phyloP scores from a whole-genome alignment of 129 eudicot genomes.

The Silybum marianum region DNA sequence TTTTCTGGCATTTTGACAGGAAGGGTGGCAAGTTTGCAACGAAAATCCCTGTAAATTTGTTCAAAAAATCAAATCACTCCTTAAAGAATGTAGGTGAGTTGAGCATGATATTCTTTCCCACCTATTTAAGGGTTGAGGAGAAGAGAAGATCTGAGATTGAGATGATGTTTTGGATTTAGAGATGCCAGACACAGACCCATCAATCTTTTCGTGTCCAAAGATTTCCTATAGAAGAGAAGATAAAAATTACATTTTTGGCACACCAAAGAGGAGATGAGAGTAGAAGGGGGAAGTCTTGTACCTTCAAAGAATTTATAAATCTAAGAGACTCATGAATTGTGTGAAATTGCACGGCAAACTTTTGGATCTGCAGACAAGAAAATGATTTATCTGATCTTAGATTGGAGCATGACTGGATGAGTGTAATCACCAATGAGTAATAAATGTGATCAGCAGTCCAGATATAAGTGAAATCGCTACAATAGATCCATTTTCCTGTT shows the following conservation, averaged over 20 bases:
- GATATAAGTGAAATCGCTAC: background rate
- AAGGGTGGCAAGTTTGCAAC: background rate
- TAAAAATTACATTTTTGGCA: conserved; percentile 14
- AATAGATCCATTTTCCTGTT: conserved; percentile 1
- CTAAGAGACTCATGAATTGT: conserved; percentile 48
- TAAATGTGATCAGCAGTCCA: background rate
- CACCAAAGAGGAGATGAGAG: conserved; percentile 6
- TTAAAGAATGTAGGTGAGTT: conserved; percentile 9
- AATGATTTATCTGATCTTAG: conserved; percentile 11
- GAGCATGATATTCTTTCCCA: conserved; percentile 21
- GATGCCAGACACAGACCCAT: conserved; percentile 35
- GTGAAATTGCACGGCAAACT: conserved; percentile 70
- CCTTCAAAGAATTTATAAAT: conserved; percentile 62
- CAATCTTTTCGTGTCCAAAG: conserved; percentile 42
- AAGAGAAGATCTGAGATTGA: conserved; percentile 55
- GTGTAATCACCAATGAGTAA: conserved; percentile 10
- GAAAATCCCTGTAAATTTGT: background rate
- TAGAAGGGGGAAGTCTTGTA: conserved; percentile 19
- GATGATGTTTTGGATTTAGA: conserved; percentile 49
- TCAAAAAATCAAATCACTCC: background rate
- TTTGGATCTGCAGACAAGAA: conserved; percentile 65
- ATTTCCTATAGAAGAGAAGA: conserved; percentile 47
- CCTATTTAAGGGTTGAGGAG: conserved; percentile 40
- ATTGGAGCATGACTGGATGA: conserved; percentile 25
- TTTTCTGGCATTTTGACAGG: conserved; percentile 8